These are phyloP conservation scores for Gastroboletus turbinatus DNA, from an alignment of 1,284 basidiomycete species.

Conservation along the genomic window DNA sequence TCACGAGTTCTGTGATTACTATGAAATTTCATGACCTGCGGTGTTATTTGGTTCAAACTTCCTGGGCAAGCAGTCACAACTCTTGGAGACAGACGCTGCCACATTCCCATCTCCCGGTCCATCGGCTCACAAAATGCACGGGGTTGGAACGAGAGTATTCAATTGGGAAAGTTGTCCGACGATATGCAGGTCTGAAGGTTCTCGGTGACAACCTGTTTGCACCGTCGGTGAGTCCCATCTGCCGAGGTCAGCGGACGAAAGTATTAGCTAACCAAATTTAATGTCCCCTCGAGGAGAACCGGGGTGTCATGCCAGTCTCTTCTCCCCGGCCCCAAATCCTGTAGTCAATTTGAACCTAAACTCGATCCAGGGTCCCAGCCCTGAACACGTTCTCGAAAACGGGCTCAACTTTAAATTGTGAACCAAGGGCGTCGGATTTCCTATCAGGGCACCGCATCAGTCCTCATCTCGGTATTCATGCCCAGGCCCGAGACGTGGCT, in stretches of 20 bases:
- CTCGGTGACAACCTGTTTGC: background rate
- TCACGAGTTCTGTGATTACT: background rate
- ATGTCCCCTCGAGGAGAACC: background rate
- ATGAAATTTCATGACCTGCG: background rate
- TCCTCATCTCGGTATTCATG: background rate
- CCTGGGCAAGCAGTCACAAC: too few species aligned
- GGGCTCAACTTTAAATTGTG: background rate
- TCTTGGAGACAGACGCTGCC: background rate
- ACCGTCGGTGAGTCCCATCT: background rate
- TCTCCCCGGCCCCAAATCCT: too few species aligned
- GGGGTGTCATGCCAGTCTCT: background rate
- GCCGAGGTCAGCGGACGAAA: background rate
- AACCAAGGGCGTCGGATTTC: background rate
- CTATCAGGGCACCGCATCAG: background rate
- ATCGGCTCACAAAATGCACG: too few species aligned
- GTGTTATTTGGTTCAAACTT: background rate
- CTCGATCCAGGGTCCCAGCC: background rate
- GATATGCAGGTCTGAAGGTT: background rate
- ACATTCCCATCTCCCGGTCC: background rate
- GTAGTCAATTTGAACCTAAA: background rate
- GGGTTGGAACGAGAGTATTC: background rate
- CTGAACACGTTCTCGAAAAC: background rate
- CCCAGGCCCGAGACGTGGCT: too few species aligned
- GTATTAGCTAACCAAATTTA: background rate
- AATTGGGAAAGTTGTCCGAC: background rate